Base-by-base conservation (phyloP, 1,139 yeast species). In the Groenewaldozyma auringiensis region DNA sequence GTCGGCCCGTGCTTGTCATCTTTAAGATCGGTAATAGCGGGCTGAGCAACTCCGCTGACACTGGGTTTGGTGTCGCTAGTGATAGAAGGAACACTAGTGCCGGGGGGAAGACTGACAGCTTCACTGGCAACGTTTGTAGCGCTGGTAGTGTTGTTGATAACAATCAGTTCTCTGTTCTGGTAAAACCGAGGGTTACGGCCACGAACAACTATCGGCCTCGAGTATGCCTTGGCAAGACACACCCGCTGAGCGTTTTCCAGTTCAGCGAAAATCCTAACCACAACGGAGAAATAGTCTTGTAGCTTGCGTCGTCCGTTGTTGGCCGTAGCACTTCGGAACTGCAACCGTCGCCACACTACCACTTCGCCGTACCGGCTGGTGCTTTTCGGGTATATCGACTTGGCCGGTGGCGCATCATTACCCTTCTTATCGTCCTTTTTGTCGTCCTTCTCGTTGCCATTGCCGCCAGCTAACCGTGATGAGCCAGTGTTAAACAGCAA, bases 181-280 rank as follows among this genome's bases (percentile, higher is more conserved):
- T 79, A 79, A 54, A 80, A 80, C 22, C 78, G 70, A 2, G 86
- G 85, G 54, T 79, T 80, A 49, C 85, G 63, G 2, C 85, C 86
- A 50, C 86, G 63, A 2, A 79, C 85, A 29, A 78, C 76, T 3
- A 79, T 75, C 1, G 83, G 83, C 31, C 71, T 55, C 1, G 71
- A 65, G 41, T 56, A 54, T 16, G 67, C 52, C 2, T 49, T 57
- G 27, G 52, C 52, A 35, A 58, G 52, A 34, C 58, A 55, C 45
- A 56, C 60, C 40, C 57, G 56, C 50, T 52, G 54, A 32, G 58
- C 58, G 45, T 59, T 58, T 36, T 56, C 61, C 40, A 63, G 55
- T 38, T 56, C 64, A n/a, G 62, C 68, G 47, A 70, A 69, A 17
- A 78, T 62, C 43, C 69, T 65, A 11, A 76, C 68, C 17, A 68